Evolutionary conservation across 768 basidiomycete species (phyloP), one percentile per base, ranked within the genome.

Genomic region (Gloeopeniophorella convolvens): DNA sequence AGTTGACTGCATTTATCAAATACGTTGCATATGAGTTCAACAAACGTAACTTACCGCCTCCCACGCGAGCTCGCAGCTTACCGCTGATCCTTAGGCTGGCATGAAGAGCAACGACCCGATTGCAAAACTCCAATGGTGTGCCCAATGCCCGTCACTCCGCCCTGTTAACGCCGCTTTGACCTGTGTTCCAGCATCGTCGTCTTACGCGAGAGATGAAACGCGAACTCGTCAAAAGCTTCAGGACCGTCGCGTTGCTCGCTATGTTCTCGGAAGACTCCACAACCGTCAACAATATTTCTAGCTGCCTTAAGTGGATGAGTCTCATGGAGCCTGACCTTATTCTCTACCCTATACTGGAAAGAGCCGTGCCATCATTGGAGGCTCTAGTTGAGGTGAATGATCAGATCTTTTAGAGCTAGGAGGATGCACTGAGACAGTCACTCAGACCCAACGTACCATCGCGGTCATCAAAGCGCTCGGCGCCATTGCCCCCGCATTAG

Each of bases 271-370:
- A 86, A 62, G 88, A 91, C 62, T 72, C 76, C 42, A 72, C 76
- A 9, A 86, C 88, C 1, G 83, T 86, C 24, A 66, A 73, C 13
- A 87, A 90, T 57, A 83, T 90, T 35, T 83, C 89, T 62, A 80
- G 80, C 34, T 83, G 85, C 50, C 68, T 94, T 55, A 89, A 89
- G 66, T 86, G 83, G 15, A 81, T 92, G 81, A 79, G 80, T 48
- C 66, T 83, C 36, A 81, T 90, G 75, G 90, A 93, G 57, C 90
- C 92, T 1, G 88, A 90, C 62, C 72, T 95, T 18, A 83, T 94
- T 56, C 70, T 94, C 35, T 80, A 83, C 37, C 80, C 89, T 0
- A 76, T 94, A 34, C 66, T 94, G 51, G 89, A 94, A 63, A 74
- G 90, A 46, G 88, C 89, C 9, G 80, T 86, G 5, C 89, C 90